Conservation (phyloP, 768 basidiomycete genomes). For the Pholiota conissans region DNA sequence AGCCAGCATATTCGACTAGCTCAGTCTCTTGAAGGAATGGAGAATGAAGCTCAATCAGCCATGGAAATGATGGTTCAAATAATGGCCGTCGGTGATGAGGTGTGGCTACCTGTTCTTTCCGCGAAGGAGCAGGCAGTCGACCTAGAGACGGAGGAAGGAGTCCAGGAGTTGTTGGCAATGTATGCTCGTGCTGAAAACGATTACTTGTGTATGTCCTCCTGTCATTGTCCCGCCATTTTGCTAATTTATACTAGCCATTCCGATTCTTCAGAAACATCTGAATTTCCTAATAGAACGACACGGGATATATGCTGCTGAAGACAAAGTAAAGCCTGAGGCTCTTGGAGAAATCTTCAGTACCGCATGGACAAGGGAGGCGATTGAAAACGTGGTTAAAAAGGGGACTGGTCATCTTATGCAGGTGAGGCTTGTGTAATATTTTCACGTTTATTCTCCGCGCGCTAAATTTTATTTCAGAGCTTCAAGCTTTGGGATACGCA, state of each 20-base stretch:
- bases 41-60: slow-evolving; percentile 59
- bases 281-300: slow-evolving; percentile 53
- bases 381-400: slow-evolving; percentile 53
- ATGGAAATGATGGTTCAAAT: slow-evolving; percentile 66
- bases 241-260: slow-evolving; percentile 55
- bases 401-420: slow-evolving; percentile 64
- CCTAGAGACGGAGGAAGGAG: slow-evolving; percentile 50
- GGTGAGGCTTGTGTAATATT: slow-evolving; percentile 41
- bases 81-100: slow-evolving; percentile 64
- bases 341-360: slow-evolving; percentile 61
- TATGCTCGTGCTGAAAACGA: slow-evolving; percentile 72
- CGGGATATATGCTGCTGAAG: slow-evolving; percentile 34
- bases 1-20: slow-evolving; percentile 66
- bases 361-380: slow-evolving; percentile 58
- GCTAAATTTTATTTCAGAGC: slow-evolving; percentile 45
- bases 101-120: slow-evolving; percentile 73
- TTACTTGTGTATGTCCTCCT: slow-evolving; percentile 67
- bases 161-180: slow-evolving; percentile 56
- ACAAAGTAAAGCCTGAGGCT: slow-evolving; percentile 46
- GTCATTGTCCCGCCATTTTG: neutral
- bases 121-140: slow-evolving; percentile 50
- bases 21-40: slow-evolving; percentile 52
- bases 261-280: slow-evolving; percentile 67
- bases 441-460: no score
- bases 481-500: slow-evolving; percentile 69